These are phyloP conservation scores for Chlorophyllum brunneum DNA, from an alignment of 768 basidiomycete genomes.

Conservation along the genomic window DNA sequence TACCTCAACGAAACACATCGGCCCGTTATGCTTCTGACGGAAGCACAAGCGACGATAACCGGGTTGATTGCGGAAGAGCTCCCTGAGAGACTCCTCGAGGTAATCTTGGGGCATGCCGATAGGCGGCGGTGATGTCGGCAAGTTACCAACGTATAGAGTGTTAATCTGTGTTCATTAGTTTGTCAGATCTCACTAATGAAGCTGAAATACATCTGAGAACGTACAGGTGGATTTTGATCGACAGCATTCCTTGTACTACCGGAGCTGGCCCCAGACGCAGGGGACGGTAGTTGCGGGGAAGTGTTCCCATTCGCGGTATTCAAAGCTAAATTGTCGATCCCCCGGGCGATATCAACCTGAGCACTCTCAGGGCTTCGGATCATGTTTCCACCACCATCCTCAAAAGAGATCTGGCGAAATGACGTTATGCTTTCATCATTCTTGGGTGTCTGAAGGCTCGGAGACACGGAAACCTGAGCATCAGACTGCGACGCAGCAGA, in stretches of 20 bases:
- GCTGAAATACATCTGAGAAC: conserved; percentile 21
- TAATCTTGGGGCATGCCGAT: conserved; percentile 71
- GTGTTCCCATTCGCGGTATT: conserved; percentile 51
- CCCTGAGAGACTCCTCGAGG: conserved; percentile 83
- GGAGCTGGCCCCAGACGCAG: conserved; percentile 60
- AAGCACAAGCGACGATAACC: conserved; percentile 94
- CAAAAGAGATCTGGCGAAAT: conserved; percentile 23
- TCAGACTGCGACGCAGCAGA: conserved; percentile 3
- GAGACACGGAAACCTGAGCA: conserved; percentile 11
- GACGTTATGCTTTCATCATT: conserved; percentile 11
- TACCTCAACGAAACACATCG: conserved; percentile 99
- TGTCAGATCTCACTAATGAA: conserved; percentile 10
- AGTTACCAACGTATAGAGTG: conserved; percentile 98
- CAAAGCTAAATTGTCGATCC: conserved; percentile 46
- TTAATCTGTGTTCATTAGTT: conserved; percentile 61
- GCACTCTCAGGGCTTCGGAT: conserved; percentile 17
- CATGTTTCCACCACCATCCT: conserved; percentile 18
- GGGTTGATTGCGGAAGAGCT: conserved; percentile 71
- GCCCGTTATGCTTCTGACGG: conserved; percentile 94
- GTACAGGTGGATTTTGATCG: conserved; percentile 92
- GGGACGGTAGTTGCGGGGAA: conserved; percentile 77
- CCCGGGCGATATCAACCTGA: conserved; percentile 32
- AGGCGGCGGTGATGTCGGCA: conserved; percentile 78
- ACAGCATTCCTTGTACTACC: conserved; percentile 42
- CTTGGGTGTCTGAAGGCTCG: conserved; percentile 7